Base-by-base conservation (phyloP, 768 basidiomycete genomes). In the Tubosaeta sp. region DNA sequence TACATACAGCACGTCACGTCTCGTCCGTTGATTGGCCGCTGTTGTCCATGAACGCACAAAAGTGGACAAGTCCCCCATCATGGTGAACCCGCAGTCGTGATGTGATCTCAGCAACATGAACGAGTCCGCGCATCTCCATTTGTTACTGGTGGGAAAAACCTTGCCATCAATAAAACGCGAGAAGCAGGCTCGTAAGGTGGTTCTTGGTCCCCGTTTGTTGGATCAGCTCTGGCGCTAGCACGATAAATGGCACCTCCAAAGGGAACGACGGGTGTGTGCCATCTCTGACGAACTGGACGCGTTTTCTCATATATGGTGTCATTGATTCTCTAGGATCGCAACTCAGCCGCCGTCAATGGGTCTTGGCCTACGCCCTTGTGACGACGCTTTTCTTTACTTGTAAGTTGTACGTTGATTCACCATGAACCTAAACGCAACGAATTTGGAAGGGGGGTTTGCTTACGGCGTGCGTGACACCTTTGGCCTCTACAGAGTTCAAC, bases 321-420 rank as follows among this genome's bases (percentile, higher is more conserved):
- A 6, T 13, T 13, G 19, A 46, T 35, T 30, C 14, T 44, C 22
- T 27, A 66, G 68, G 66, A 42, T 63, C 76, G 45, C 71, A 80
- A 54, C 67, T 80, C 51, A 67, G 65, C n/a, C 69, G 66, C 54
- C 70, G 62, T 41, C 70, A 72, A 58, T 83, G 76, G 77, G 69
- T 67, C 24, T 83, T 76, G 62, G 75, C 86, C 8, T 89, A 86
- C 63, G 71, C 73, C 34, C 77, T 88, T 48, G 82, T 90, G 52
- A 88, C 86, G 18, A 80, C 84, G 11, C 72, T 88, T 29, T 88
- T 88, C 75, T 87, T 88, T 68, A 83, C 85, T 25, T 85, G 83
- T 82, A 56, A 56, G 78, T 66, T 10, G 22, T 41, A 16, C 16
- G 24, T 46, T 18, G 32, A 31, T 32, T n/a, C 22, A 22, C 25